Conservation (phyloP, 1,139 yeast genomes). For the Debaryomycetaceae sp. region DNA sequence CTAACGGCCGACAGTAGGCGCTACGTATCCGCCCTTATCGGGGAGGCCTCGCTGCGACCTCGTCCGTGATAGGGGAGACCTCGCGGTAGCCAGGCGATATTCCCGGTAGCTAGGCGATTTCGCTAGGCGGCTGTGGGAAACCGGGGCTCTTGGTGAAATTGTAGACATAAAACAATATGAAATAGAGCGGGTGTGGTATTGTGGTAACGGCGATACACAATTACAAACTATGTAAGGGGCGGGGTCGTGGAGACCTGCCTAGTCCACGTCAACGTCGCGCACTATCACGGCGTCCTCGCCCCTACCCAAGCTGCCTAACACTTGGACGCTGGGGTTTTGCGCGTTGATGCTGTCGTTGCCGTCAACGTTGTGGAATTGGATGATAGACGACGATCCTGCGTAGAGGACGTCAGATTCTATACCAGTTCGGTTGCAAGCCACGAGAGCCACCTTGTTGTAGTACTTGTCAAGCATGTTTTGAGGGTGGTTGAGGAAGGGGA, state of each 20-base stretch:
- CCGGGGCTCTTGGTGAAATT: too few species aligned
- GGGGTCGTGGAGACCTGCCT: neutral
- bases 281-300: conserved; percentile 61
- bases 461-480: conserved; percentile 25
- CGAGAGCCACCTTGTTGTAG: conserved; percentile 29
- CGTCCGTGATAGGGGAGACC: too few species aligned
- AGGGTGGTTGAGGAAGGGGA: conserved; percentile 55
- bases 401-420: conserved; percentile 66
- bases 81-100: too few species aligned
- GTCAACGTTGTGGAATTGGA: conserved; percentile 38
- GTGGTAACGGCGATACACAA: too few species aligned
- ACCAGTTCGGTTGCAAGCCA: conserved; percentile 71
- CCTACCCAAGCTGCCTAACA: conserved; percentile 55
- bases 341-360: conserved; percentile 21
- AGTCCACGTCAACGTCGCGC: conserved; percentile 49
- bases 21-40: too few species aligned
- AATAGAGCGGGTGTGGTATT: too few species aligned
- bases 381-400: conserved; percentile 66
- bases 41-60: too few species aligned
- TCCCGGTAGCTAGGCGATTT: too few species aligned
- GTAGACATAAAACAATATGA: too few species aligned
- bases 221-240: neutral
- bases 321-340: conserved; percentile 47
- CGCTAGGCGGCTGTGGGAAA: too few species aligned
- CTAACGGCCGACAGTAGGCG: too few species aligned